phyloP scores from a whole-genome alignment of 768 basidiomycete genomes.

The Termitomyces sp. region DNA sequence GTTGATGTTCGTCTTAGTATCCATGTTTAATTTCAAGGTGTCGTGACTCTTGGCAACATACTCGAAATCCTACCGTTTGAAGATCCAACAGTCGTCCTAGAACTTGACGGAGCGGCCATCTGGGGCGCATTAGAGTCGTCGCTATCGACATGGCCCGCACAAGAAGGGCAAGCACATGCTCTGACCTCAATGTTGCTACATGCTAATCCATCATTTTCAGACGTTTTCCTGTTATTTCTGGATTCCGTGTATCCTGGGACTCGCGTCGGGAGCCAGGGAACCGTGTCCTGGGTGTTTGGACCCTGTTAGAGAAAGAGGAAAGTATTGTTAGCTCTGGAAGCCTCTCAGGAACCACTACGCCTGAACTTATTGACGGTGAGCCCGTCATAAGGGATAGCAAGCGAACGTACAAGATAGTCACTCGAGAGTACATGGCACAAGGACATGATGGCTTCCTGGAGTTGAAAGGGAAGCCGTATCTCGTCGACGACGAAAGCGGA shows the following conservation, averaged over 20 bases:
- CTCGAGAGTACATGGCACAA: constrained; percentile 82
- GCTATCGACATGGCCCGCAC: constrained; percentile 79
- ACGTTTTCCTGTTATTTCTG: constrained; percentile 86
- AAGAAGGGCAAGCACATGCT: constrained; percentile 69
- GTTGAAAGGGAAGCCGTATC: constrained; percentile 60
- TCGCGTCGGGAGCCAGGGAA: constrained; percentile 68
- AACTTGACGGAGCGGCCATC: constrained; percentile 74
- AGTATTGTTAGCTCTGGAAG: constrained; percentile 24
- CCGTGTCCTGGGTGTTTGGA: constrained; percentile 73
- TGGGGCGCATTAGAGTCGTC: constrained; percentile 79
- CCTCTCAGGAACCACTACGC: constrained; percentile 22
- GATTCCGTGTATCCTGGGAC: constrained; percentile 85
- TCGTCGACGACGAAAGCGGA: constrained; percentile 84
- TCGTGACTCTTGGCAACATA: constrained; percentile 81
- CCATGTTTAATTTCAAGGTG: constrained; percentile 39
- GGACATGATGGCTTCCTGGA: constrained; percentile 82
- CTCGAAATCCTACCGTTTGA: constrained; percentile 88
- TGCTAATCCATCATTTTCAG: constrained; percentile 33
- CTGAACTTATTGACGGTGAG: constrained; percentile 44
- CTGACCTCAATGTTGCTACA: background rate
- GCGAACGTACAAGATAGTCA: constrained; percentile 74
- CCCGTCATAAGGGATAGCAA: constrained; percentile 53
- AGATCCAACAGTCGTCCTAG: constrained; percentile 79
- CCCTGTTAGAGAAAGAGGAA: constrained; percentile 42
- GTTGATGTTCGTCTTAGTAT: background rate